Conservation (phyloP, 352 stramenopile genomes). For the Globisporangium mamillatum region DNA sequence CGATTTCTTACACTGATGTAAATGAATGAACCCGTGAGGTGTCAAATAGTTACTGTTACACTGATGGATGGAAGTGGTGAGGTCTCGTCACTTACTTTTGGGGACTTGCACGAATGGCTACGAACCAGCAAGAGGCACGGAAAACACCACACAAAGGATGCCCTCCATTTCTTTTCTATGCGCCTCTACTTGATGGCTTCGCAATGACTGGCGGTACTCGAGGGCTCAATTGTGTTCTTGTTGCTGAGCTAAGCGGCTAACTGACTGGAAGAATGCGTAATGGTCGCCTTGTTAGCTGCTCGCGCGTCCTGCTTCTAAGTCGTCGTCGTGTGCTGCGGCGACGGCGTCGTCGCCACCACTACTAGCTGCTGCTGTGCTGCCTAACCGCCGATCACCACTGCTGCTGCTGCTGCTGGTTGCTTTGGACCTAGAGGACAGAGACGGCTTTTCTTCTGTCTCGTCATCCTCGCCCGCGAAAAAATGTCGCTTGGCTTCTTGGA, state of each 20-base stretch:
- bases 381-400: not conserved
- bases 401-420: not conserved
- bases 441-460: not conserved
- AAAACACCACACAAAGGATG: not conserved
- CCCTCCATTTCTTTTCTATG: not conserved
- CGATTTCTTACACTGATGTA: no score
- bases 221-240: not conserved
- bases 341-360: not conserved
- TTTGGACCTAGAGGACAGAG: not conserved
- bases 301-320: conserved; percentile 10
- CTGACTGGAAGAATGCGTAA: not conserved
- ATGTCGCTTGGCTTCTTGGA: conserved; percentile 8
- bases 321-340: not conserved
- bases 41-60: conserved; percentile 11
- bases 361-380: not conserved
- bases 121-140: no score
- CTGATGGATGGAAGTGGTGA: not conserved
- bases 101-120: no score
- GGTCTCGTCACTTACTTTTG: no score
- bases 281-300: conserved; percentile 2
- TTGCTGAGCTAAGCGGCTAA: not conserved
- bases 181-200: not conserved
- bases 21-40: no score
- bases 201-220: not conserved
- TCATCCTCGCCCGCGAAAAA: conserved; percentile 15